These are phyloP conservation scores for grape (Vitis vinifera) DNA, from an alignment of 164 flowering plant genomes.

Conservation along the genomic window ASM3070453v1 NC_081809.1:6955001-6955500, in stretches of 20 bases:
- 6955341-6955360: neutral
- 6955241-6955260: constrained; percentile 8
- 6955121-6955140: constrained; percentile 7
- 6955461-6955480: constrained; percentile 4
- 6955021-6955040: constrained; percentile 9
- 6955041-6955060: neutral
- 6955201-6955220: constrained; percentile 14
- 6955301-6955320: neutral
- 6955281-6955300: constrained; percentile 4
- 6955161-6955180: neutral
- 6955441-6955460: neutral
- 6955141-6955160: constrained; percentile 8
- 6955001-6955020: constrained; percentile 2
- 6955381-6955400: neutral
- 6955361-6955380: neutral
- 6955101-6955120: constrained; percentile 3
- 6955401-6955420: neutral
- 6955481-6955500: neutral
- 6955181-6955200: constrained; percentile 1
- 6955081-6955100: constrained; percentile 1
- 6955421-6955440: neutral
- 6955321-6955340: neutral
- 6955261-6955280: neutral
- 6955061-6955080: constrained; percentile 10
- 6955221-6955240: constrained; percentile 15